Evolutionary conservation across 306 rosid species (phyloP), one percentile per base, ranked within the genome.

Genomic region (Rosa persica): DNA sequence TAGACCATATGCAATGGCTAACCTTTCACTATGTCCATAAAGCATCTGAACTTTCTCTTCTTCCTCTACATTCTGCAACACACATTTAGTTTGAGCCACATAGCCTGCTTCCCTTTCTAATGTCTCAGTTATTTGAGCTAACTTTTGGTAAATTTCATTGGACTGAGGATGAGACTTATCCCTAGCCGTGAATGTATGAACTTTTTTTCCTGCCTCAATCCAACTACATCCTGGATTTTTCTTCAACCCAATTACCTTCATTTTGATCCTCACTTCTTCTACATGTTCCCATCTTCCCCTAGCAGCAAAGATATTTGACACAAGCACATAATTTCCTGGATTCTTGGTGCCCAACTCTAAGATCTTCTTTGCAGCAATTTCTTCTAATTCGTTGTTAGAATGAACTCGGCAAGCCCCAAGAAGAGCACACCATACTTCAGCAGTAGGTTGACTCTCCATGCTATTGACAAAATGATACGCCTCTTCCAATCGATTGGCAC

Each of bases 151-250:
- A 49, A 92, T 88, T 47, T 81, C 87, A 74, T 73, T 74, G 12
- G 88, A 83, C 62, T 74, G 71, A n/a, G 93, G 93, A 82, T 92
- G 97, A 67, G 91, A 85, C 81, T 83, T 85, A 79, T 92, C 97
- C 80, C 91, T 83, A 34, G 94, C 92, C 44, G 44, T 49, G 84
- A 92, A 90, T 43, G 88, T 36, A 67, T 92, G 90, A 76, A 92
- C 83, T 85, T 82, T 86, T 83, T 83, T 90, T 67, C 88, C 84
- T 66, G 82, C 78, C 80, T 88, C 93, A 71, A 90, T 83, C 97
- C 95, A 92, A 86, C 95, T 92, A 61, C 95, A 92, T 65, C 97
- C 97, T 20, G 93, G 92, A 76, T 76, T 87, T 81, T 92, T 92
- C 86, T 86, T 90, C 87, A 84, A 80, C n/a, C 91, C 91, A 72